phyloP scores from a whole-genome alignment of 31 red algal genomes.

The Porphyra umbilicalis region DNA sequence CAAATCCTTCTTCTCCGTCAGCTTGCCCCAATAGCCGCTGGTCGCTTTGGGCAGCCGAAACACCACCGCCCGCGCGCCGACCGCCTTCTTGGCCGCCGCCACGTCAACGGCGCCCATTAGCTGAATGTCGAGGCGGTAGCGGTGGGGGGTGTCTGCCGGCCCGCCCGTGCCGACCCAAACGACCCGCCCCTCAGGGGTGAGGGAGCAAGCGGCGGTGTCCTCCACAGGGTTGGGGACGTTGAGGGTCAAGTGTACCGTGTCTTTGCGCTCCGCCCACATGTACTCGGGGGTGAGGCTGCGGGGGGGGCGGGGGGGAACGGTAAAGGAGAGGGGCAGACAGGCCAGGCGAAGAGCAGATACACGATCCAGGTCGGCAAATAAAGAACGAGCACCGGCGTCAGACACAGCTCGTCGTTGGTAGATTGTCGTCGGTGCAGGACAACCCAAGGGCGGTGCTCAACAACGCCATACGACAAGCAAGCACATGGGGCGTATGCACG shows the following conservation, averaged over 20 bases:
- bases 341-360: not conserved
- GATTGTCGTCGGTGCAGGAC: no score
- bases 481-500: not conserved
- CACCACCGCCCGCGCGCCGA: constrained; percentile 48
- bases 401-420: no score
- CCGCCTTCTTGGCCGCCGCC: constrained; percentile 37
- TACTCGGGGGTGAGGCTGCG: constrained; percentile 59
- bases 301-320: not conserved
- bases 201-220: constrained; percentile 27
- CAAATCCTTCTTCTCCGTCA: constrained; percentile 25
- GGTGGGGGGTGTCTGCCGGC: constrained; percentile 38
- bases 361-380: no score
- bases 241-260: constrained; percentile 79
- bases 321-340: not conserved
- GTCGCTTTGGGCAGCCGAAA: constrained; percentile 77
- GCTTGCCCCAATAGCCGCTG: constrained; percentile 41
- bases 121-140: constrained; percentile 72
- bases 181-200: constrained; percentile 59
- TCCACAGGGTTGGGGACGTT: constrained; percentile 79
- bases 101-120: constrained; percentile 74
- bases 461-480: not conserved
- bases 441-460: not conserved
- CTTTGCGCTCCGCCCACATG: constrained; percentile 94
- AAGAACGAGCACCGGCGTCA: not conserved
- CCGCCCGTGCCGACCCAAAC: constrained; percentile 81